Percentiles rank a stretch among this genome's conserved stretches.
Evolutionary conservation across 108 stramenopile species (phyloP).

Genomic region (Nitzschia sp.): DNA sequence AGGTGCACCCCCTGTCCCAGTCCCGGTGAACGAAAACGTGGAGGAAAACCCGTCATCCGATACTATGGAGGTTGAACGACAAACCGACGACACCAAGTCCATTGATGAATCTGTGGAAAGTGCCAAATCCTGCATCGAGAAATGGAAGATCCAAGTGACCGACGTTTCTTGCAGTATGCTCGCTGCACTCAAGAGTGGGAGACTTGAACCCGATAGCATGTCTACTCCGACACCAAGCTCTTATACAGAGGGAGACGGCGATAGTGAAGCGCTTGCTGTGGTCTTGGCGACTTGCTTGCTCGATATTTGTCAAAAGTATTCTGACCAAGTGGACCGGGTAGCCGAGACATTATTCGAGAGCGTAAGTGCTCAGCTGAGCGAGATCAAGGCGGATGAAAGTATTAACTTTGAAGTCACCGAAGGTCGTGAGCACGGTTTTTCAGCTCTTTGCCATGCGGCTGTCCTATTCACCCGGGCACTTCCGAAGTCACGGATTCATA

Average conservation of each 20-base stretch:
- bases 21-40: constrained; percentile 1
- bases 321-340: constrained; percentile 46
- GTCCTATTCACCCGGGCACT: constrained; percentile 71
- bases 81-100: neutral
- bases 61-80: constrained; percentile 20
- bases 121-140: neutral
- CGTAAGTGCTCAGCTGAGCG: constrained; percentile 35
- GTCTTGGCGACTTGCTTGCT: constrained; percentile 76
- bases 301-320: constrained; percentile 55
- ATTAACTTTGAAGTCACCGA: constrained; percentile 3
- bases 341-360: constrained; percentile 42
- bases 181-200: neutral
- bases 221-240: neutral
- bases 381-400: constrained; percentile 3
- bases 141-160: constrained; percentile 26
- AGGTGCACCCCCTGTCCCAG: neutral
- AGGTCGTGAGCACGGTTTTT: constrained; percentile 27
- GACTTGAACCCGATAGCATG: neutral
- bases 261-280: constrained; percentile 67
- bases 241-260: constrained; percentile 41
- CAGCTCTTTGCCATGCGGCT: constrained; percentile 63
- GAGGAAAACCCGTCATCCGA: constrained; percentile 6
- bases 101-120: constrained; percentile 23
- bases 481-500: constrained; percentile 54
- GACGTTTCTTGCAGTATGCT: constrained; percentile 22